phyloP scores from a whole-genome alignment of 1,139 yeast species.

The Geotrichum reessii region DNA sequence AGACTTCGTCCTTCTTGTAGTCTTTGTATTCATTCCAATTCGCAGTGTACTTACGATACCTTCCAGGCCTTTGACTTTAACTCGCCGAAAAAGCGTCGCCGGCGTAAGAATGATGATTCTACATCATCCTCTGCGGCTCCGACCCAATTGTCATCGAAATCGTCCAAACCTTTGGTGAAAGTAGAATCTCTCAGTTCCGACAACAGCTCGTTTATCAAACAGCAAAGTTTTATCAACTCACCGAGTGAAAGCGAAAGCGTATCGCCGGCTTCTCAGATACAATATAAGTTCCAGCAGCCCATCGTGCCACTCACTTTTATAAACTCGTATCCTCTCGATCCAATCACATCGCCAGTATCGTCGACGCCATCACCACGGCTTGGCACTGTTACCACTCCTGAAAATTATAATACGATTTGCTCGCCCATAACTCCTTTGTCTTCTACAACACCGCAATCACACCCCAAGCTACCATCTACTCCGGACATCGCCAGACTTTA shows the following conservation, averaged over 20 bases:
- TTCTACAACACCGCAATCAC: not conserved
- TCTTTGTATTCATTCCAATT: slow-evolving; percentile 15
- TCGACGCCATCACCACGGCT: no score
- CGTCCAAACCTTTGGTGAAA: not conserved
- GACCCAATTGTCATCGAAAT: not conserved
- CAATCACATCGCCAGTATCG: not conserved
- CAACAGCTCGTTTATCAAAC: not conserved
- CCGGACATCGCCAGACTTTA: not conserved
- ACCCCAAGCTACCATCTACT: not conserved
- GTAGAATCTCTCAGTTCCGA: not conserved
- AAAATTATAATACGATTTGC: no score
- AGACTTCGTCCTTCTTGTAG: slow-evolving; percentile 16
- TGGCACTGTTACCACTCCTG: not conserved
- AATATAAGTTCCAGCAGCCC: not conserved
- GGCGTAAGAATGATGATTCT: not conserved
- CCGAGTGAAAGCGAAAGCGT: not conserved
- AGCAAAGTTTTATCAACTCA: not conserved
- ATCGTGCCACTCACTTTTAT: not conserved
- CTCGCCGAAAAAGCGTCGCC: slow-evolving; percentile 14
- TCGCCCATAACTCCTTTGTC: not conserved
- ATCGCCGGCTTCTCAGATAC: not conserved
- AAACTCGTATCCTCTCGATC: not conserved
- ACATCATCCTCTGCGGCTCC: not conserved
- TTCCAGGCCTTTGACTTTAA: slow-evolving; percentile 16
- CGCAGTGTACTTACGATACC: slow-evolving; percentile 17